Percentiles rank a stretch among this genome's conserved stretches.
Evolutionary conservation across 345 rosid genomes (phyloP).

Genomic region (Hypericum androsaemum): DNA sequence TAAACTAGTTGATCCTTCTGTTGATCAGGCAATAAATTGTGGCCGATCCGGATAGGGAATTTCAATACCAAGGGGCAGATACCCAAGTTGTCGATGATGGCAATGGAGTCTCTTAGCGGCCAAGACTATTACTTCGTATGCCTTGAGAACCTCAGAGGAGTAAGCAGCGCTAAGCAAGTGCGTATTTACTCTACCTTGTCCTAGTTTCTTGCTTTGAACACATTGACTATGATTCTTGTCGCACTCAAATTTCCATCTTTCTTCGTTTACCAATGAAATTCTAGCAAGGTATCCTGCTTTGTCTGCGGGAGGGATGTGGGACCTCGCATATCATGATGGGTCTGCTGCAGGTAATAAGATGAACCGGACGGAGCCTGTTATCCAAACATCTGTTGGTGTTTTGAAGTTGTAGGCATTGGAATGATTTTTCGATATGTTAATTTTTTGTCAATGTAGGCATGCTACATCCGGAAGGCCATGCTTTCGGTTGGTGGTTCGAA

Average conservation of each 20-base stretch:
- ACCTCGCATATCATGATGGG: conserved; percentile 38
- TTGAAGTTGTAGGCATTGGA: too few species aligned
- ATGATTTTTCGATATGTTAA: background rate
- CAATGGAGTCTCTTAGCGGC: conserved; percentile 32
- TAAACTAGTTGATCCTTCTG: conserved; percentile 7
- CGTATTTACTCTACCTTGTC: conserved; percentile 2
- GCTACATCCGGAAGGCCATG: conserved; percentile 39
- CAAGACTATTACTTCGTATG: conserved; percentile 45
- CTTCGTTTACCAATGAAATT: conserved; percentile 11
- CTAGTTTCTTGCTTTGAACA: background rate
- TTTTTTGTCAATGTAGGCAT: conserved; percentile 29
- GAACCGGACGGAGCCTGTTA: background rate
- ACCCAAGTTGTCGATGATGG: conserved; percentile 32
- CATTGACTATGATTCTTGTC: background rate
- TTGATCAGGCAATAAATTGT: conserved; percentile 32
- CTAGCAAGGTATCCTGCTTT: conserved; percentile 42
- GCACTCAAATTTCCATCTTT: background rate
- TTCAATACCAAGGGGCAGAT: conserved; percentile 27
- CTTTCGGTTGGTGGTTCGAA: conserved; percentile 23
- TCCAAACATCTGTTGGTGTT: too few species aligned
- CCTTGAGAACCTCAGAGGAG: conserved; percentile 32
- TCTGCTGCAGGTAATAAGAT: conserved; percentile 42
- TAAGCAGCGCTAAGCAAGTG: conserved; percentile 23
- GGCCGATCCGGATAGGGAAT: conserved; percentile 57
- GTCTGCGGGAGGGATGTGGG: conserved; percentile 45